Evolutionary conservation across 139 green algal species (phyloP).

Genomic region (Mychonastes homosphaera): DNA sequence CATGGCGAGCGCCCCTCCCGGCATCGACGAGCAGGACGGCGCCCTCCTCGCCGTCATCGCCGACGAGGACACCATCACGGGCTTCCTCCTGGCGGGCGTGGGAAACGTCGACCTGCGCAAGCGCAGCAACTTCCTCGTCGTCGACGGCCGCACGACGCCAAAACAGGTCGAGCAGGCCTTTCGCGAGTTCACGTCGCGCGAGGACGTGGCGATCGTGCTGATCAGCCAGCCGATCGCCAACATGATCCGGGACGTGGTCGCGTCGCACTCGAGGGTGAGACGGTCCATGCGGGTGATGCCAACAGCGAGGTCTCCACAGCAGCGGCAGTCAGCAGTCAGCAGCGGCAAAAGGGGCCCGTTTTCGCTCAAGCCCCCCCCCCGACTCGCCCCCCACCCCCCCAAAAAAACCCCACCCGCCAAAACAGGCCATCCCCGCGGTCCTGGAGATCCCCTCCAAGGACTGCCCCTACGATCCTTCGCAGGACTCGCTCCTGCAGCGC

Average conservation of each 20-base stretch:
- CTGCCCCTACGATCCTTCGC: constrained; percentile 84
- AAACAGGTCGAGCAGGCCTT: constrained; percentile 85
- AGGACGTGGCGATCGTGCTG: constrained; percentile 92
- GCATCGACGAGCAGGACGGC: constrained; percentile 14
- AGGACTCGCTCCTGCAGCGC: constrained; percentile 82
- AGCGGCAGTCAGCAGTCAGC: too few relatives aligned
- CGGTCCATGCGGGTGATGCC: background rate
- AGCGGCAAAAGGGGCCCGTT: background rate
- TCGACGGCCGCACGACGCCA: constrained; percentile 77
- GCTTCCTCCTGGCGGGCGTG: constrained; percentile 91
- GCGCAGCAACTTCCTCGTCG: constrained; percentile 89
- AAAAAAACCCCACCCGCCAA: too few relatives aligned
- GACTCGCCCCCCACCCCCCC: too few relatives aligned
- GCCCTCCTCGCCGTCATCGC: constrained; percentile 23
- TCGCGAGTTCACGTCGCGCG: constrained; percentile 80
- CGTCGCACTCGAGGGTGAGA: constrained; percentile 62
- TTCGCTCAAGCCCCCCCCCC: constrained; percentile 34
- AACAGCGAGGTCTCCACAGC: background rate
- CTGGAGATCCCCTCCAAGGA: constrained; percentile 95
- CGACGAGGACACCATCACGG: constrained; percentile 94
- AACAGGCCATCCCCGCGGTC: constrained; percentile 76
- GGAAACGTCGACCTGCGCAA: constrained; percentile 86
- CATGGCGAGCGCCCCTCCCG: too few relatives aligned
- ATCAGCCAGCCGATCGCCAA: constrained; percentile 83
- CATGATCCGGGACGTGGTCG: constrained; percentile 78